These are phyloP conservation scores for Schizosaccharomyces cryophilus DNA, from an alignment of 805 yeast species.

Conservation along the genomic window DNA sequence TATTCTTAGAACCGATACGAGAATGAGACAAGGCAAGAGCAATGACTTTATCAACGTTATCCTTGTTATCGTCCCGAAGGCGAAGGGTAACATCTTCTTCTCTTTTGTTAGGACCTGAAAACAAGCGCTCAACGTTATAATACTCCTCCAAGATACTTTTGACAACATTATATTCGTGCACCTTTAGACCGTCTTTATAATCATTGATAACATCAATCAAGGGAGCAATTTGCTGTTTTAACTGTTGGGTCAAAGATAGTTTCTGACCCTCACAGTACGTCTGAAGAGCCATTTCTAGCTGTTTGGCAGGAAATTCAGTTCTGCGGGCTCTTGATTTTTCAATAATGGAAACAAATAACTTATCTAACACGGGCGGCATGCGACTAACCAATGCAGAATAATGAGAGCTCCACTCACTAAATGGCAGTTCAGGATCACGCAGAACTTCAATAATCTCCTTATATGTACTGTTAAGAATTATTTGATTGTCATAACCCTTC, in stretches of 20 bases:
- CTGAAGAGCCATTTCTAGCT: slow-evolving; percentile 44
- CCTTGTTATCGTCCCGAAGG: slow-evolving; percentile 69
- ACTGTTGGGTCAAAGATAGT: slow-evolving; percentile 19
- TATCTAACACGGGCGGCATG: slow-evolving; percentile 55
- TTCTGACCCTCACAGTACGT: slow-evolving; percentile 29
- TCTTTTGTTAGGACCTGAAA: slow-evolving; percentile 49
- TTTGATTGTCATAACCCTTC: slow-evolving; percentile 85
- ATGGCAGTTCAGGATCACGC: slow-evolving; percentile 65
- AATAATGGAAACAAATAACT: slow-evolving; percentile 35
- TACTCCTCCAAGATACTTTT: slow-evolving; percentile 47
- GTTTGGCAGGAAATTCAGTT: slow-evolving; percentile 86
- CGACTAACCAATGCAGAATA: slow-evolving; percentile 82
- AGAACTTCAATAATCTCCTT: slow-evolving; percentile 46
- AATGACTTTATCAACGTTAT: slow-evolving; percentile 50
- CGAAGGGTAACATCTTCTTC: slow-evolving; percentile 75
- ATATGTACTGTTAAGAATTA: slow-evolving; percentile 66
- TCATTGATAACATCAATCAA: slow-evolving; percentile 42
- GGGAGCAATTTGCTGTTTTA: slow-evolving; percentile 43
- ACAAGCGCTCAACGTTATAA: slow-evolving; percentile 50
- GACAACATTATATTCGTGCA: slow-evolving; percentile 62
- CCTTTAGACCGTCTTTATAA: slow-evolving; percentile 50
- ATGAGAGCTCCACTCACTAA: slow-evolving; percentile 69
- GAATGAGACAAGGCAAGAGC: slow-evolving; percentile 58
- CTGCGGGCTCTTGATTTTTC: slow-evolving; percentile 38
- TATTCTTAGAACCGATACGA: slow-evolving; percentile 80